Evolutionary conservation across 208 protist species (phyloP).

Genomic region (Trypanosomatidae sp.): DNA sequence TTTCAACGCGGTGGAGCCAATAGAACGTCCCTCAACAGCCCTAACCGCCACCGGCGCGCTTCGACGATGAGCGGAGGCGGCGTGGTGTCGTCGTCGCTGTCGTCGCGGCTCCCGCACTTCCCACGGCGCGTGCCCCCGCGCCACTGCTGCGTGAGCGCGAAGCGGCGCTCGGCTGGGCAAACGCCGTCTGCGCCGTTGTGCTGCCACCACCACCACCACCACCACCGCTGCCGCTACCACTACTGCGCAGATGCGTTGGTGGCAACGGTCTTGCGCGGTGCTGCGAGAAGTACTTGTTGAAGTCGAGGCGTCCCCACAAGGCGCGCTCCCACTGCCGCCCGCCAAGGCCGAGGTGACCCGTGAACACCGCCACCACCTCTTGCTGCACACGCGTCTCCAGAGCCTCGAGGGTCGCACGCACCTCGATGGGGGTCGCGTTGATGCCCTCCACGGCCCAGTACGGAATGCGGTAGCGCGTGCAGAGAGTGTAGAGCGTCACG

Average conservation of each 20-base stretch:
- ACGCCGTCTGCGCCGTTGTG: slow-evolving; percentile 3
- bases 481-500: slow-evolving; percentile 60
- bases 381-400: slow-evolving; percentile 70
- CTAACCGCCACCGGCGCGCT: too few species aligned
- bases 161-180: too few species aligned
- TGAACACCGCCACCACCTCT: slow-evolving; percentile 62
- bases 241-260: slow-evolving; percentile 1
- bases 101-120: too few species aligned
- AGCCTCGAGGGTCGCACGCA: slow-evolving; percentile 54
- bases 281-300: slow-evolving; percentile 68
- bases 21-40: too few species aligned
- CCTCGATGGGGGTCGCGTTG: slow-evolving; percentile 59
- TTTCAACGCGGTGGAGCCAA: too few species aligned
- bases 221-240: neutral
- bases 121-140: too few species aligned
- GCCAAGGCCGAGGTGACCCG: slow-evolving; percentile 50
- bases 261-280: slow-evolving; percentile 1
- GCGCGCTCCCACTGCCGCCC: slow-evolving; percentile 54
- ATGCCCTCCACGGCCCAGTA: slow-evolving; percentile 74
- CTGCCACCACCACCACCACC: too few species aligned
- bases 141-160: too few species aligned
- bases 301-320: slow-evolving; percentile 82
- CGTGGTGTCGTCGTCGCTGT: too few species aligned
- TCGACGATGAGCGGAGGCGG: too few species aligned
- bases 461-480: slow-evolving; percentile 55